These are phyloP conservation scores for Melastoma candidum DNA, from an alignment of 441 rosid genomes.

Conservation along the genomic window DNA sequence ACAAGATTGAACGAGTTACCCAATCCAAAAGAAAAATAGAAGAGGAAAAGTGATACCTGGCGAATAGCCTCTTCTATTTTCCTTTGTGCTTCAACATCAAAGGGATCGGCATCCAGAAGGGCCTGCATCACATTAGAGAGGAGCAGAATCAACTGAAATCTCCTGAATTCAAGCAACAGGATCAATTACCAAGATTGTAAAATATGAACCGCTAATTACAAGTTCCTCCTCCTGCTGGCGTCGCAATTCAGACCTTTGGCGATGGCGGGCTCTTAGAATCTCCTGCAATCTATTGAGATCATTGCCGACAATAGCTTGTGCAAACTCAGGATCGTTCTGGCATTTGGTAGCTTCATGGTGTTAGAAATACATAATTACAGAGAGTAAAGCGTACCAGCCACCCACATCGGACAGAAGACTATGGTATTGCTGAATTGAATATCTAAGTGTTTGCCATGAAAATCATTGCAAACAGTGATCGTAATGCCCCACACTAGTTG, in stretches of 20 bases:
- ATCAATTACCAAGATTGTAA: too few relatives aligned
- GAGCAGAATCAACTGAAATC: too few relatives aligned
- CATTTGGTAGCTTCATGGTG: neutral
- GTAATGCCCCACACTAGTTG: too few relatives aligned
- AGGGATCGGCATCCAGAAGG: constrained; percentile 89
- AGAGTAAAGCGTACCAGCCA: too few relatives aligned
- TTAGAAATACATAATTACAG: too few relatives aligned
- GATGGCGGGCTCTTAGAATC: constrained; percentile 52
- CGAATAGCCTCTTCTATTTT: constrained; percentile 97
- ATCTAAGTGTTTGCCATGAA: too few relatives aligned
- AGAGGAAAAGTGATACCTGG: constrained; percentile 46
- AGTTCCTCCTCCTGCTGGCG: constrained; percentile 72
- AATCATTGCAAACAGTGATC: too few relatives aligned
- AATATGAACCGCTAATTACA: constrained; percentile 28
- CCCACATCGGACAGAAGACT: too few relatives aligned
- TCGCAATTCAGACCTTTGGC: constrained; percentile 51
- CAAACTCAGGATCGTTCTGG: constrained; percentile 86
- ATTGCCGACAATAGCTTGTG: constrained; percentile 75
- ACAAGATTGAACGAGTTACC: neutral
- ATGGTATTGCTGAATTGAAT: too few relatives aligned
- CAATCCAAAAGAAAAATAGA: neutral
- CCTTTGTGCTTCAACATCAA: constrained; percentile 93
- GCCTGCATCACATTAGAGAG: constrained; percentile 29
- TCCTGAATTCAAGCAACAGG: too few relatives aligned
- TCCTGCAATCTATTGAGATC: constrained; percentile 77